Percentiles rank a stretch among this genome's conserved stretches.
Conservation (phyloP, 2,329 filamentous ascomycete species). For the Berkeleyomyces rouxiae region DNA sequence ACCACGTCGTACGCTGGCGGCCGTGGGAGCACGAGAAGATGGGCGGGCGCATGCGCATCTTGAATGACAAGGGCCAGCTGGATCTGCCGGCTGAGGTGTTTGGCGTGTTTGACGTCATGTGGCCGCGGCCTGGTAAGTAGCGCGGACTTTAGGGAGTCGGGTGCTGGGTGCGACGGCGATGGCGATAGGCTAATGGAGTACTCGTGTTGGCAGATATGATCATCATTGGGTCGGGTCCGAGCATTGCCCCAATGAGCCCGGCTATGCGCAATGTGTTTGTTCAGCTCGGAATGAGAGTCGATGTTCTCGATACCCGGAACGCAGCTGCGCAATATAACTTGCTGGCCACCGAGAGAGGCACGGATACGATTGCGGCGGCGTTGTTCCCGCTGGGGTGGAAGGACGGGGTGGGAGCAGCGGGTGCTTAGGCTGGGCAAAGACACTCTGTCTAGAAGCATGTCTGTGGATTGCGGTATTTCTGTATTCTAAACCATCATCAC, state of each 20-base stretch:
- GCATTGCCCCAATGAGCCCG: conserved; percentile 60
- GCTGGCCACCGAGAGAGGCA: conserved; percentile 81
- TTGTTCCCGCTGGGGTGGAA: conserved; percentile 75
- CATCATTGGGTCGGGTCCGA: conserved; percentile 69
- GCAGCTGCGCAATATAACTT: conserved; percentile 90
- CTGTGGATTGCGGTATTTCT: not conserved
- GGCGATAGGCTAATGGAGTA: not conserved
- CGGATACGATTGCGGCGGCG: conserved; percentile 70
- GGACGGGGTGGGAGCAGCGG: conserved; percentile 33
- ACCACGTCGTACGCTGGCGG: conserved; percentile 77
- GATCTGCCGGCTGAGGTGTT: conserved; percentile 56
- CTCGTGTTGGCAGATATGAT: conserved; percentile 47
- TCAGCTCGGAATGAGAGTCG: conserved; percentile 65
- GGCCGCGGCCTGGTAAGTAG: conserved; percentile 70
- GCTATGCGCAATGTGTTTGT: conserved; percentile 56
- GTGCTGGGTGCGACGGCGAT: not conserved
- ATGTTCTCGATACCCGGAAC: conserved; percentile 83
- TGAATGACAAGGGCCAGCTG: conserved; percentile 68
- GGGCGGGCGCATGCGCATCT: conserved; percentile 29
- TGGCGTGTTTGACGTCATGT: conserved; percentile 59
- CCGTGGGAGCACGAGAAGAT: conserved; percentile 46
- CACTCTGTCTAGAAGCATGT: not conserved
- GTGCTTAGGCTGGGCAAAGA: not conserved
- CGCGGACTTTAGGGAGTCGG: not conserved
- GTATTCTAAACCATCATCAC: not conserved